Conservation (phyloP, 2,329 filamentous ascomycete genomes). For the Hypocreales sp. region DNA sequence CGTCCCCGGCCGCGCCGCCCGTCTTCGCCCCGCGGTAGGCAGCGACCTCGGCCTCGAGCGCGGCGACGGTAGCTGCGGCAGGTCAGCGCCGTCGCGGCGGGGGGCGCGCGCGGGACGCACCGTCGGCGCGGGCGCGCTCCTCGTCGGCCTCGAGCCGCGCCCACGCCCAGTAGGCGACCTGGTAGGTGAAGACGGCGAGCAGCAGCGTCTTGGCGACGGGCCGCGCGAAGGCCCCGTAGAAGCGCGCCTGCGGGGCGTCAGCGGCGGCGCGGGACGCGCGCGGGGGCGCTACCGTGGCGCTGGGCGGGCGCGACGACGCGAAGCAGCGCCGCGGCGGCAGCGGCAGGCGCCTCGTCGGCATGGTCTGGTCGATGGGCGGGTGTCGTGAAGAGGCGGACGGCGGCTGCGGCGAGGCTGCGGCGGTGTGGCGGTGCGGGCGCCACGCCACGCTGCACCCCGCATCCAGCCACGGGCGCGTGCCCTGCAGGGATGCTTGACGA, state of each 20-base stretch:
- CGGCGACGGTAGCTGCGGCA: constrained; percentile 18
- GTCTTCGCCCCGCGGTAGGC: constrained; percentile 13
- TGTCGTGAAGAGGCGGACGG: too few species aligned
- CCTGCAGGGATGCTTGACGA: too few species aligned
- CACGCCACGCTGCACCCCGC: too few species aligned
- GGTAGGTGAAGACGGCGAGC: constrained; percentile 63
- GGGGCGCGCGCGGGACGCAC: too few species aligned
- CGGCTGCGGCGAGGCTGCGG: too few species aligned
- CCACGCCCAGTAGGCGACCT: constrained; percentile 63
- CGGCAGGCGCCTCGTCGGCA: neutral
- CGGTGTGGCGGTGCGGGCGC: too few species aligned
- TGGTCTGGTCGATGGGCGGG: too few species aligned
- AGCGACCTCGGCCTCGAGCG: constrained; percentile 21
- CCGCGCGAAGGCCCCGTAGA: constrained; percentile 61
- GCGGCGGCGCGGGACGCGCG: constrained; percentile 63
- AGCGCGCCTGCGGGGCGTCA: constrained; percentile 41
- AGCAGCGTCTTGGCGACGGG: constrained; percentile 62
- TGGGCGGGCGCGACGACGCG: constrained; percentile 1
- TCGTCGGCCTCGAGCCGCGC: constrained; percentile 59
- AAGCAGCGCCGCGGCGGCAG: neutral
- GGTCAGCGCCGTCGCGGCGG: too few species aligned
- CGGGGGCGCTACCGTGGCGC: constrained; percentile 22
- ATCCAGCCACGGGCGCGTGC: too few species aligned
- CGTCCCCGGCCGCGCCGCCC: constrained; percentile 2
- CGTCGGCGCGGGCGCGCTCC: constrained; percentile 39